Evolutionary conservation across 163 green algal genomes (phyloP).

Genomic region (Scenedesmus sp.): DNA sequence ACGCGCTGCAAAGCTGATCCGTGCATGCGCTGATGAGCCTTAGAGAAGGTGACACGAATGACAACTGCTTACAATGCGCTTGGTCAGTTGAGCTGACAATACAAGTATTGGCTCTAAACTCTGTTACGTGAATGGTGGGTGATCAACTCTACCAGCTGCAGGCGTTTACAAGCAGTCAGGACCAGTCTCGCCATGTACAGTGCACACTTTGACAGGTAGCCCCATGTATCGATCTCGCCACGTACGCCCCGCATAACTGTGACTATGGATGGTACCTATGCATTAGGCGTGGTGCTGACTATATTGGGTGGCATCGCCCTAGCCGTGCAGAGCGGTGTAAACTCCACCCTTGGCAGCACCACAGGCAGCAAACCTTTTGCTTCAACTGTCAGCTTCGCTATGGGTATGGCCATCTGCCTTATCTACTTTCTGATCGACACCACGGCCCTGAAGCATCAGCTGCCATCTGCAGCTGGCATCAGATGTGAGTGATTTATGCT

Average conservation of each 20-base stretch:
- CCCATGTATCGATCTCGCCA: background rate
- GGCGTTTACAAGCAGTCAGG: background rate
- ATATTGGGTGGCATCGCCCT: constrained; percentile 36
- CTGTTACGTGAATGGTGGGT: background rate
- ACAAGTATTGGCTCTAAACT: background rate
- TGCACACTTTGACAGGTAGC: background rate
- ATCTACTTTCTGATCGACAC: constrained; percentile 37
- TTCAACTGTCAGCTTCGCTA: constrained; percentile 48
- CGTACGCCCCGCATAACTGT: background rate
- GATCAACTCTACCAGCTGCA: background rate
- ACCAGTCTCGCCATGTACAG: background rate
- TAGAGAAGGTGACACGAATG: background rate
- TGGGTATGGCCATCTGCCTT: constrained; percentile 28
- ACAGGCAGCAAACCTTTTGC: constrained; percentile 39
- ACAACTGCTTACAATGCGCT: background rate
- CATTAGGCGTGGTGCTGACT: background rate
- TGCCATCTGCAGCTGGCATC: constrained; percentile 1
- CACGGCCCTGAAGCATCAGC: background rate
- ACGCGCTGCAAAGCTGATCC: background rate
- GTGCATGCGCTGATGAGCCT: background rate
- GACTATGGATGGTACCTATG: constrained; percentile 1
- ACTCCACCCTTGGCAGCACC: constrained; percentile 37
- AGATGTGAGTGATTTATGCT: background rate
- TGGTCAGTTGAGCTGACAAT: background rate
- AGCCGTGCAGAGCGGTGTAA: constrained; percentile 43